These are phyloP conservation scores for Calocybe cyanea DNA, from an alignment of 768 basidiomycete species.

Conservation along the genomic window DNA sequence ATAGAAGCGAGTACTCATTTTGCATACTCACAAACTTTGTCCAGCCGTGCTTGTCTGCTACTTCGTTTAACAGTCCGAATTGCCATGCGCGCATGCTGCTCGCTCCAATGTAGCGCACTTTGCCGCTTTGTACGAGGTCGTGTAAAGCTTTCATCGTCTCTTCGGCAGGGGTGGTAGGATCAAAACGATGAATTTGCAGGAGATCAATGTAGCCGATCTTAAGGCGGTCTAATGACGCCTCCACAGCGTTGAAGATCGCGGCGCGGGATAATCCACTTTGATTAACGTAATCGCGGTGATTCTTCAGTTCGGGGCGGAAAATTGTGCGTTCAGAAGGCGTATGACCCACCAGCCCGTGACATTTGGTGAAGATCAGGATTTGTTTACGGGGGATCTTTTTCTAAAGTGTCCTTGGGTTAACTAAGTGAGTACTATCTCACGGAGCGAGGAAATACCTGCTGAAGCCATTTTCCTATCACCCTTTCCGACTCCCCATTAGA, in stretches of 20 bases:
- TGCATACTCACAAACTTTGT: conserved; percentile 58
- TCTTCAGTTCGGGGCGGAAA: conserved; percentile 2
- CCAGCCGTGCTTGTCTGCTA: conserved; percentile 41
- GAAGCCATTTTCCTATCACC: conserved; percentile 39
- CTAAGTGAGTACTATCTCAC: no score
- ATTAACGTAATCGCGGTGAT: conserved; percentile 15
- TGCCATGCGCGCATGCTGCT: conserved; percentile 46
- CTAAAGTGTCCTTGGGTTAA: conserved; percentile 16
- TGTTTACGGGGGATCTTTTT: conserved; percentile 8
- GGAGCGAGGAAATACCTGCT: conserved; percentile 20
- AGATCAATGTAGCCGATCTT: conserved; percentile 27
- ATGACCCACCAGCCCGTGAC: conserved; percentile 2
- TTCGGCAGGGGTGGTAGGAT: conserved; percentile 25
- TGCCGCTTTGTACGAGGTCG: conserved; percentile 33
- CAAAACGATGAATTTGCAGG: conserved; percentile 42
- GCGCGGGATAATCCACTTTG: conserved; percentile 16
- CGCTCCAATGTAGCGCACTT: conserved; percentile 45
- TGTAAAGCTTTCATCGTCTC: conserved; percentile 46
- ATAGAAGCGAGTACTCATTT: conserved; percentile 48
- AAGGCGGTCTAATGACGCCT: conserved; percentile 26
- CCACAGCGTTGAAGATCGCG: conserved; percentile 33
- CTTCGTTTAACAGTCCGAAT: conserved; percentile 39
- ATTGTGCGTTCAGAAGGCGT: neutral
- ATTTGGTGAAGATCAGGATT: conserved; percentile 9
- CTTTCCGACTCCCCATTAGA: conserved; percentile 35